Conservation (phyloP, 495 filamentous ascomycete genomes). For the Aspergillus steynii region DNA sequence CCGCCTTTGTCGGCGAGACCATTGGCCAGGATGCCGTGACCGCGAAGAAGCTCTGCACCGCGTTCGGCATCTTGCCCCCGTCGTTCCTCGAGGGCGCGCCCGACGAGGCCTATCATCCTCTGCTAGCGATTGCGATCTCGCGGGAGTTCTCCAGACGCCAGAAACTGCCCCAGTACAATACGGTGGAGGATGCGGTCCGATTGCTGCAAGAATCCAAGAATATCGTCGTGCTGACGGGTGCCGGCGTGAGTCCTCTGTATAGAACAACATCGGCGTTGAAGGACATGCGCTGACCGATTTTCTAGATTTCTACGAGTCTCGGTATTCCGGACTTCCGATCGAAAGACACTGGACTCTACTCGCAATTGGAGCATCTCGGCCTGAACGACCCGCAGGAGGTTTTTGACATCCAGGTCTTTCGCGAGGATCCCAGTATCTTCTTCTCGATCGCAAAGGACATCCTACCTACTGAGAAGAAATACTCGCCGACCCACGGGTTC, state of each 20-base stretch:
- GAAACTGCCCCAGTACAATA: slow-evolving; percentile 81
- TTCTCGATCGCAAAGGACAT: slow-evolving; percentile 92
- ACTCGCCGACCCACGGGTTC: slow-evolving; percentile 91
- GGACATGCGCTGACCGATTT: background rate
- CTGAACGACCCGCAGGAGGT: slow-evolving; percentile 90
- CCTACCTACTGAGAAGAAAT: slow-evolving; percentile 69
- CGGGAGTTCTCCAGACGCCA: slow-evolving; percentile 80
- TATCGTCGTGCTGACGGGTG: slow-evolving; percentile 91
- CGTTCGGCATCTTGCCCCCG: slow-evolving; percentile 83
- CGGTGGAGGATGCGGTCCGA: slow-evolving; percentile 80
- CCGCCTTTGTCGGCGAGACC: slow-evolving; percentile 71
- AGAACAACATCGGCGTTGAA: background rate
- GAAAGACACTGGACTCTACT: slow-evolving; percentile 66
- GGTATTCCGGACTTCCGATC: slow-evolving; percentile 70
- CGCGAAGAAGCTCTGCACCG: slow-evolving; percentile 82
- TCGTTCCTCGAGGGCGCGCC: slow-evolving; percentile 70
- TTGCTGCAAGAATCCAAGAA: slow-evolving; percentile 74
- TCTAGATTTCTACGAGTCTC: slow-evolving; percentile 70
- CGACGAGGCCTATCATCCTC: slow-evolving; percentile 71
- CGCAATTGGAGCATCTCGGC: slow-evolving; percentile 73
- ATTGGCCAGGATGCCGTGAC: slow-evolving; percentile 67
- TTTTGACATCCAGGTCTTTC: slow-evolving; percentile 86
- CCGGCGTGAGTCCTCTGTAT: slow-evolving; percentile 58
- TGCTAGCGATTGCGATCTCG: slow-evolving; percentile 74
- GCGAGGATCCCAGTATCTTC: slow-evolving; percentile 85